These are phyloP conservation scores for Rubroshorea leprosula DNA, from an alignment of 345 rosid species.

Conservation along the genomic window DNA sequence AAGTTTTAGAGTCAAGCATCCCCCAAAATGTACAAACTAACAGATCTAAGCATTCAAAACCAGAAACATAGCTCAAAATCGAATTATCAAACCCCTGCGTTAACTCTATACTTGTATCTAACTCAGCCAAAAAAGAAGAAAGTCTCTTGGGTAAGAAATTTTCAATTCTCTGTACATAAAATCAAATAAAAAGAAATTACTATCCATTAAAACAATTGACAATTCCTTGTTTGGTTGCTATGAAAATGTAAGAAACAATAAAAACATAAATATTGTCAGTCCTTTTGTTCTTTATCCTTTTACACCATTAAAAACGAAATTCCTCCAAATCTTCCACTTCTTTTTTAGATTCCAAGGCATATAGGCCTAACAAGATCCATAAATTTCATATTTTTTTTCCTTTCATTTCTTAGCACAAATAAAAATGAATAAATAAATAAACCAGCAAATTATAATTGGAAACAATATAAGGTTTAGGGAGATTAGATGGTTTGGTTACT, in stretches of 20 bases:
- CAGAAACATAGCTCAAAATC: conserved; percentile 23
- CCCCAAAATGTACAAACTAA: neutral
- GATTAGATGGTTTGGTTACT: conserved; percentile 9
- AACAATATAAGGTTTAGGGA: neutral
- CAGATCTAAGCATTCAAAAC: neutral
- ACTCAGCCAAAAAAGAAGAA: conserved; percentile 32
- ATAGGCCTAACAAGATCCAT: neutral
- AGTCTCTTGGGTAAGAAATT: conserved; percentile 32
- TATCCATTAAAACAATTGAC: neutral
- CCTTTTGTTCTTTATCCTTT: neutral
- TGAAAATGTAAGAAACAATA: neutral
- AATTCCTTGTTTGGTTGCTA: conserved; percentile 9
- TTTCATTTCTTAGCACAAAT: conserved; percentile 4
- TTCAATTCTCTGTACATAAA: conserved; percentile 23
- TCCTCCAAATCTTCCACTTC: neutral
- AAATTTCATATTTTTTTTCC: neutral
- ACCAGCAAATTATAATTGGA: neutral
- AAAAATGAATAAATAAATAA: neutral
- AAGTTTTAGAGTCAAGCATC: neutral
- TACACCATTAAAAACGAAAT: neutral
- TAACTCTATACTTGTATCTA: conserved; percentile 35
- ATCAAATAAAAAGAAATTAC: neutral
- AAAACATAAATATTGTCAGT: neutral
- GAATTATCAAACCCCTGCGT: conserved; percentile 30
- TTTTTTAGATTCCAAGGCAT: neutral